These are phyloP conservation scores for Acacia pycnantha DNA, from an alignment of 331 rosid genomes.

Conservation along the genomic window DNA sequence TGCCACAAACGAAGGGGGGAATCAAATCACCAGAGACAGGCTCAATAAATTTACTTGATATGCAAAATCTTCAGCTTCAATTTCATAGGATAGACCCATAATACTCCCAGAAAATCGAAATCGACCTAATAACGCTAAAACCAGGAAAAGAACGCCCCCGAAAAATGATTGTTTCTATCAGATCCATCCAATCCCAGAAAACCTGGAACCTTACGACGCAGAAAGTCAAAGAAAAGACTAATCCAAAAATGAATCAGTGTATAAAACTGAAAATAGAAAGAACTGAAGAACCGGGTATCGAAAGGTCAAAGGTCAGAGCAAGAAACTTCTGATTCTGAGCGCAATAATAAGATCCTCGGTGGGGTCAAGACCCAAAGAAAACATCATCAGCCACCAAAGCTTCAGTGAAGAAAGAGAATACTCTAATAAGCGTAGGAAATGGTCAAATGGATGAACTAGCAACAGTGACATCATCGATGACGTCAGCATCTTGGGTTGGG, in stretches of 20 bases:
- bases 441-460: not conserved
- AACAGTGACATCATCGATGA: not conserved
- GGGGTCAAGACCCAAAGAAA: not conserved
- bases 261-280: not conserved
- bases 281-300: constrained; percentile 10
- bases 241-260: not conserved
- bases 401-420: not conserved
- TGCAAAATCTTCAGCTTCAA: not conserved
- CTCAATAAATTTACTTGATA: not conserved
- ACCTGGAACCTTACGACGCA: constrained; percentile 8
- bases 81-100: not conserved
- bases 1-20: not conserved
- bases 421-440: no score
- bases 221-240: not conserved
- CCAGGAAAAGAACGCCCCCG: not conserved
- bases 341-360: not conserved
- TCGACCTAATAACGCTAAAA: not conserved
- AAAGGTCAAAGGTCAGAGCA: not conserved
- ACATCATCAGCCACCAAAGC: not conserved
- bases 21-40: not conserved
- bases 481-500: constrained; percentile 57
- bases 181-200: constrained; percentile 35
- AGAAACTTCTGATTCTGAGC: not conserved
- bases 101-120: not conserved
- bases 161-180: not conserved